Evolutionary conservation across 208 protist genomes (phyloP), one percentile per base, ranked within the genome.

Genomic region (Wallacemonas rigidus): DNA sequence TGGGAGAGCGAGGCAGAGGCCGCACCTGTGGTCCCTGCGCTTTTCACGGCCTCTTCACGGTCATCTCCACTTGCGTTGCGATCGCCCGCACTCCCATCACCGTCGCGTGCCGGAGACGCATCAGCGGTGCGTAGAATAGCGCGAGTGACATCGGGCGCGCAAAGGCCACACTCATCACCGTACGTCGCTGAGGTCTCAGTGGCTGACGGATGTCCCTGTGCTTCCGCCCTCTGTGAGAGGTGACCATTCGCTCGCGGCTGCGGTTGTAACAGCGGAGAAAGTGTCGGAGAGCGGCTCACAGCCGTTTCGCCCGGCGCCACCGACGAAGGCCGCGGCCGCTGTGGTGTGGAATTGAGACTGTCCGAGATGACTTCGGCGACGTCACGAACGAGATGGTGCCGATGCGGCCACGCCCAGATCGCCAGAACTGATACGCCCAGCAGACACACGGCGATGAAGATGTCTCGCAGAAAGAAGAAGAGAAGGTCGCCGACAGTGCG

Each of bases 401-500:
- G 81, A 8, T 72, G 77, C 50, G 81, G 81, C 85, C 83, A 89
- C 41, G 61, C 77, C 75, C 77, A 87, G 11, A 86, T 39, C 55
- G 62, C 43, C 48, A 76, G 53, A 47, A 72, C 58, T 15, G 81
- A 44, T 5, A 81, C 67, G 2, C 74, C 65, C 9, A 84, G 58
- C 5, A 86, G 56, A 40, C 50, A 57, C n/a, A 83, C n/a, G 1
- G 82, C 71, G 40, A 91, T 77, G 40, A 88, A 67, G 0, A 89
- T 6, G 45, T 96, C 91, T 6, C 70, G 74, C 55, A 96, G 54
- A 14, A 93, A 12, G 50, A 72, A 70, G 53, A 79, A 82, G 14
- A 93, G 47, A 36, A 93, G 70, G 72, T 88, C 85, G 53, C 91
- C 88, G 41, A 93, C 71, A 0, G 88, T 94, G 63, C 75, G 63